phyloP scores from a whole-genome alignment of 2,329 filamentous ascomycete genomes.

The Dryadomyces quercivorus region DNA sequence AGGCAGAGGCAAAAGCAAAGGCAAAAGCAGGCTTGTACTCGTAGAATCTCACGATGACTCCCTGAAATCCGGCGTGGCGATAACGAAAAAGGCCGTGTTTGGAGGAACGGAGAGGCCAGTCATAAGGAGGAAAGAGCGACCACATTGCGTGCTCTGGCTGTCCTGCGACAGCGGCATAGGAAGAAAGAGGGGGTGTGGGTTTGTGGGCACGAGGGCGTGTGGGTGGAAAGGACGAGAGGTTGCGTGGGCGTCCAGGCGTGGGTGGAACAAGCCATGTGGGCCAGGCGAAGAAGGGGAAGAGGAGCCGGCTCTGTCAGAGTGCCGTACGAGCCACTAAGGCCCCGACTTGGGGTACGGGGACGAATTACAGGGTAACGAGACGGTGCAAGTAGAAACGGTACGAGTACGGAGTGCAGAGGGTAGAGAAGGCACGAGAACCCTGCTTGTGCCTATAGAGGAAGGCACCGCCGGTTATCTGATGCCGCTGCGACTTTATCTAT shows the following conservation, averaged over 20 bases:
- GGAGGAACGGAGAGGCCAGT: background rate
- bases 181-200: background rate
- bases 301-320: background rate
- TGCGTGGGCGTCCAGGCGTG: background rate
- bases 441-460: too few relatives aligned
- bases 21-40: background rate
- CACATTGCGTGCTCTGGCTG: background rate
- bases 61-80: background rate
- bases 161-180: background rate
- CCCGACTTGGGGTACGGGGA: too few relatives aligned
- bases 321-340: background rate
- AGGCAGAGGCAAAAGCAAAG: background rate
- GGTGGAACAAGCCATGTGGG: constrained; percentile 1
- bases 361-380: background rate
- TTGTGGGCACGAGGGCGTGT: background rate
- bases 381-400: background rate
- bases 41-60: background rate
- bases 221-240: background rate
- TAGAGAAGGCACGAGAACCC: background rate
- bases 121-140: background rate
- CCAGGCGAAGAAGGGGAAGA: background rate
- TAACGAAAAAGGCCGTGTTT: background rate
- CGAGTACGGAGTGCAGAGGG: background rate
- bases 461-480: background rate
- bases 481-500: background rate